A percentile compares a stretch with the other conserved stretches of the same genome.
Evolutionary conservation across 1,139 yeast species (phyloP).

Genomic region (Debaryomycetaceae sp.): DNA sequence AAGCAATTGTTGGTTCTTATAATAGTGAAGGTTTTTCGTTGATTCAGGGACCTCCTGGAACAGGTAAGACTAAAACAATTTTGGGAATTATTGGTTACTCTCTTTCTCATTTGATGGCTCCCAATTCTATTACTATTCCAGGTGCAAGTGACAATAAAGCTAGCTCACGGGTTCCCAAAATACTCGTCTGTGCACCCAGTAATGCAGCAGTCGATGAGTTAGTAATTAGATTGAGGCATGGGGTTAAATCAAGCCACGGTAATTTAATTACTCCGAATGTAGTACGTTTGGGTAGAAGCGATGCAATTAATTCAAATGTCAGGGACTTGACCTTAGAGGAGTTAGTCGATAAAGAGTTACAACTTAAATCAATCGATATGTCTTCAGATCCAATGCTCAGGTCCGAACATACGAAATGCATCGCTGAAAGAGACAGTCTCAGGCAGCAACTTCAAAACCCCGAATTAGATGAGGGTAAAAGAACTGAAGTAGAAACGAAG

Average conservation of each 20-base stretch:
- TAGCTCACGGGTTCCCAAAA: conserved; percentile 27
- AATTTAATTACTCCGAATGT: conserved; percentile 59
- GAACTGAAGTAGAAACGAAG: conserved; percentile 43
- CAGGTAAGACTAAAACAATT: conserved; percentile 97
- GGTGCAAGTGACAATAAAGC: conserved; percentile 7
- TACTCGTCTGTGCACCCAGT: conserved; percentile 95
- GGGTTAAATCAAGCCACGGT: conserved; percentile 62
- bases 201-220: conserved; percentile 99
- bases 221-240: conserved; percentile 77
- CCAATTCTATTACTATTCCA: conserved; percentile 28
- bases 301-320: conserved; percentile 81
- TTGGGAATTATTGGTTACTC: conserved; percentile 85
- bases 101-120: conserved; percentile 31
- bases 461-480: conserved; percentile 33
- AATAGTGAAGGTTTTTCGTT: conserved; percentile 73
- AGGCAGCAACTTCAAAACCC: conserved; percentile 36
- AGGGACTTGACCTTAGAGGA: conserved; percentile 85
- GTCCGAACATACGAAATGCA: conserved; percentile 49
- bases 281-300: conserved; percentile 90
- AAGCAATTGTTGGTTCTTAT: conserved; percentile 76
- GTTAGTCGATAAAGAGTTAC: conserved; percentile 67
- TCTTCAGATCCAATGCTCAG: conserved; percentile 46
- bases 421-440: conserved; percentile 49
- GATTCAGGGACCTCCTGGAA: conserved; percentile 98
- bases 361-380: conserved; percentile 36